A percentile compares a stretch with the other conserved stretches of the same genome.
Conservation (phyloP, 2,329 filamentous ascomycete species). For the Epichloe bromicola region DNA sequence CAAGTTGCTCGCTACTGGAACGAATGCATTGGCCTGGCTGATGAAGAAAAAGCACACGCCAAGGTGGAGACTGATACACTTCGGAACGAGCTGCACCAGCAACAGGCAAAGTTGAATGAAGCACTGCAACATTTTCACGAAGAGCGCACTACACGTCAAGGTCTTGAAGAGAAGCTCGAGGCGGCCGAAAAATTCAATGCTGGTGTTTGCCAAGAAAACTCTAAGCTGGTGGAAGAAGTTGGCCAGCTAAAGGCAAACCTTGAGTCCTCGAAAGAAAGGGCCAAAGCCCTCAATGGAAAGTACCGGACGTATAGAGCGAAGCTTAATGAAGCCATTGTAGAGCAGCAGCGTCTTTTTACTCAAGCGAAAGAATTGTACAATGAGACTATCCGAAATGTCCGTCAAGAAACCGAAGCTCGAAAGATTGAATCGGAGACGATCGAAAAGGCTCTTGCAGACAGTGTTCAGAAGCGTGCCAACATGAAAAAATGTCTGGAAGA, state of each 20-base stretch:
- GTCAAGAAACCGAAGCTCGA: slow-evolving; percentile 16
- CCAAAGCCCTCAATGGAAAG: slow-evolving; percentile 18
- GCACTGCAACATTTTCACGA: slow-evolving; percentile 9
- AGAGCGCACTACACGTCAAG: slow-evolving; percentile 15
- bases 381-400: slow-evolving; percentile 21
- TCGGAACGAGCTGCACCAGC: slow-evolving; percentile 11
- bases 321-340: slow-evolving; percentile 31
- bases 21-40: slow-evolving; percentile 18
- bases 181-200: slow-evolving; percentile 13
- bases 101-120: slow-evolving; percentile 7
- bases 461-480: slow-evolving; percentile 19
- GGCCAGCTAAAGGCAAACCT: slow-evolving; percentile 15
- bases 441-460: slow-evolving; percentile 16
- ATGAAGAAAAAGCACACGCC: slow-evolving; percentile 17
- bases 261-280: slow-evolving; percentile 11
- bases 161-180: slow-evolving; percentile 12
- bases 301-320: slow-evolving; percentile 21
- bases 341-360: slow-evolving; percentile 32
- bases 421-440: slow-evolving; percentile 12
- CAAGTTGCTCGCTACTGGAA: slow-evolving; percentile 22
- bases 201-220: slow-evolving; percentile 12
- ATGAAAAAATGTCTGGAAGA: slow-evolving; percentile 19
- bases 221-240: slow-evolving; percentile 16
- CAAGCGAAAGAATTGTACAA: slow-evolving; percentile 21
- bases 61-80: slow-evolving; percentile 15